These are phyloP conservation scores for Globisporangium cederbergense DNA, from an alignment of 352 stramenopile genomes.

Conservation along the genomic window DNA sequence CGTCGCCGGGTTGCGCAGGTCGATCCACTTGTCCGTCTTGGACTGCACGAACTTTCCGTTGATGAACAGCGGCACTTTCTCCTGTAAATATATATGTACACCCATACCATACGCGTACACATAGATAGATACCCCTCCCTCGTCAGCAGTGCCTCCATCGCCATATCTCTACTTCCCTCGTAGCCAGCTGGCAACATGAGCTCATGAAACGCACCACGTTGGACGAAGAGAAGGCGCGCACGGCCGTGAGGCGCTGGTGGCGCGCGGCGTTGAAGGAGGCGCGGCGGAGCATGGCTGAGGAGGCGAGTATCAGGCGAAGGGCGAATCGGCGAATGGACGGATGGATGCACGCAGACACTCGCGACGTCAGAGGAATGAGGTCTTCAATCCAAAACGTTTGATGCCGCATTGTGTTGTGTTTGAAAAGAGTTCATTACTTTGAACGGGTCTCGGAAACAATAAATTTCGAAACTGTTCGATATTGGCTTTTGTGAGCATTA, in stretches of 20 bases:
- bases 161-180: not conserved
- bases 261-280: slow-evolving; percentile 18
- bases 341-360: not conserved
- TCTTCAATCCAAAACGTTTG: slow-evolving; percentile 4
- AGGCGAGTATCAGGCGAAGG: not conserved
- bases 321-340: slow-evolving; percentile 8
- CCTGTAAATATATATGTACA: slow-evolving; percentile 21
- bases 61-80: slow-evolving; percentile 87
- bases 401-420: not conserved
- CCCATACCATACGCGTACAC: not conserved
- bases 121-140: not conserved
- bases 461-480: too few relatives aligned
- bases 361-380: not conserved
- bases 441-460: too few relatives aligned
- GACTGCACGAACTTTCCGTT: slow-evolving; percentile 92
- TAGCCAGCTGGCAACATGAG: not conserved
- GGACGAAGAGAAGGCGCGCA: slow-evolving; percentile 42
- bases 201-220: slow-evolving; percentile 20
- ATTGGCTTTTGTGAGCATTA: too few relatives aligned
- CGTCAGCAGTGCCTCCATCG: not conserved
- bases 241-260: slow-evolving; percentile 7
- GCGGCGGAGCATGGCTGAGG: slow-evolving; percentile 6
- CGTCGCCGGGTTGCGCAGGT: slow-evolving; percentile 90
- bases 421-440: too few relatives aligned
- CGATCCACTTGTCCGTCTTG: slow-evolving; percentile 90